Percentiles rank a stretch among this genome's conserved stretches.
These are phyloP conservation scores for Trametes versicolor DNA, from an alignment of 1,284 basidiomycete genomes.

Conservation along the genomic window DNA sequence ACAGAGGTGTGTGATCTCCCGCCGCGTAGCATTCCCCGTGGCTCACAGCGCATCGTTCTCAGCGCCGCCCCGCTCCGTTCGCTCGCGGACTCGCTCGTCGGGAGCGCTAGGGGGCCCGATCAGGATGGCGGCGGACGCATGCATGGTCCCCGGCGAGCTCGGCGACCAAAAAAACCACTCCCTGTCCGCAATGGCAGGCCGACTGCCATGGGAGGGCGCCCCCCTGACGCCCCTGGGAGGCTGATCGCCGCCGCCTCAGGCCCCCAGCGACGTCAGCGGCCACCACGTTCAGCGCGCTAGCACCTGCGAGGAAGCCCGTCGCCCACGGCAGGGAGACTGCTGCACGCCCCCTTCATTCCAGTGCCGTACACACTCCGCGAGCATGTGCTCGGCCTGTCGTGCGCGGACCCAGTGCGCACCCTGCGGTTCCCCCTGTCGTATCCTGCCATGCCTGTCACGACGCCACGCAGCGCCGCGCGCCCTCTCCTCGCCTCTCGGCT, in stretches of 20 bases:
- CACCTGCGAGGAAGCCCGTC: constrained; percentile 10
- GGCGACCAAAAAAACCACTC: not conserved
- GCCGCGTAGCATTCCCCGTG: not conserved
- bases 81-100: not conserved
- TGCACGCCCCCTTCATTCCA: not conserved
- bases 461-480: constrained; percentile 3
- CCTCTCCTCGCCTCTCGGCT: not conserved
- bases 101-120: not conserved
- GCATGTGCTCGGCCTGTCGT: constrained; percentile 10
- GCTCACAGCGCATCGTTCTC: not conserved
- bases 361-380: constrained; percentile 24
- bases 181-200: not conserved
- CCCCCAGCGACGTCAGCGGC: constrained; percentile 10
- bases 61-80: constrained; percentile 1
- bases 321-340: constrained; percentile 11
- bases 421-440: constrained; percentile 5
- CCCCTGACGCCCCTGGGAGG: constrained; percentile 13
- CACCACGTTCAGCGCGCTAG: constrained; percentile 4
- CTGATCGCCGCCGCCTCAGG: constrained; percentile 4
- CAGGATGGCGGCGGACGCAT: not conserved
- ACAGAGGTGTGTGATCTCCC: not conserved
- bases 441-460: constrained; percentile 8
- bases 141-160: constrained; percentile 5
- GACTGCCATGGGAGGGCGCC: not conserved
- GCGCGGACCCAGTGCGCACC: constrained; percentile 19